Evolutionary conservation across 2,329 filamentous ascomycete species (phyloP).

Genomic region (Chrysosporium queenslandicum): DNA sequence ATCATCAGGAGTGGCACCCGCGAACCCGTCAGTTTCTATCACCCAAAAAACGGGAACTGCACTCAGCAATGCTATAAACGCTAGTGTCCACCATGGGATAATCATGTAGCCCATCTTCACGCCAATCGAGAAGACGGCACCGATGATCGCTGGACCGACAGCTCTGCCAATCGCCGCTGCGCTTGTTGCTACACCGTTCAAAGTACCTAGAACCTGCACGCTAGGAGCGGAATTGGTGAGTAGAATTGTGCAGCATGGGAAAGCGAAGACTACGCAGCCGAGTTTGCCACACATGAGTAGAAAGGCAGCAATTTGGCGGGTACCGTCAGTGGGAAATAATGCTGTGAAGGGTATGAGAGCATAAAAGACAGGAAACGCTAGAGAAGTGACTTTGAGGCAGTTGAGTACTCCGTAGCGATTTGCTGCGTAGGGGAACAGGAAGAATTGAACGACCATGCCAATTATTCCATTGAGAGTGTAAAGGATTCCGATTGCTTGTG

Average conservation of each 20-base stretch:
- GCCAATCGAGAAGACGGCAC: conserved; percentile 64
- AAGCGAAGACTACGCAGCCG: conserved; percentile 68
- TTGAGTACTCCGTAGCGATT: conserved; percentile 61
- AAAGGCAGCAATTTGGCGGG: conserved; percentile 54
- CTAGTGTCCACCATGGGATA: conserved; percentile 71
- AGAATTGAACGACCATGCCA: conserved; percentile 74
- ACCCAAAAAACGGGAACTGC: conserved; percentile 65
- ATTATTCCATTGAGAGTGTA: conserved; percentile 74
- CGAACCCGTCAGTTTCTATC: conserved; percentile 61
- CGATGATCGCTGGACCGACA: conserved; percentile 63
- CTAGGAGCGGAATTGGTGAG: conserved; percentile 77
- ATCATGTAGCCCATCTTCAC: conserved; percentile 66
- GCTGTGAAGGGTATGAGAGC: conserved; percentile 71
- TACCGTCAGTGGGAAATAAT: conserved; percentile 43
- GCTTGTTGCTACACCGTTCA: conserved; percentile 84
- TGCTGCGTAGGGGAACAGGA: conserved; percentile 70
- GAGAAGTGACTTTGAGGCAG: conserved; percentile 58
- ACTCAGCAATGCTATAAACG: conserved; percentile 52
- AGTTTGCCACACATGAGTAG: conserved; percentile 63
- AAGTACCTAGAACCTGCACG: conserved; percentile 66
- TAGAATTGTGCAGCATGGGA: conserved; percentile 81
- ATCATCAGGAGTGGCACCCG: conserved; percentile 27
- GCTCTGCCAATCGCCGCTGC: conserved; percentile 72
- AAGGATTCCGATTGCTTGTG: conserved; percentile 68
- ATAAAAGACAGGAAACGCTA: conserved; percentile 65